Evolutionary conservation across 208 protist genomes (phyloP), one percentile per base, ranked within the genome.

Genomic region (Crithidia thermophila): DNA sequence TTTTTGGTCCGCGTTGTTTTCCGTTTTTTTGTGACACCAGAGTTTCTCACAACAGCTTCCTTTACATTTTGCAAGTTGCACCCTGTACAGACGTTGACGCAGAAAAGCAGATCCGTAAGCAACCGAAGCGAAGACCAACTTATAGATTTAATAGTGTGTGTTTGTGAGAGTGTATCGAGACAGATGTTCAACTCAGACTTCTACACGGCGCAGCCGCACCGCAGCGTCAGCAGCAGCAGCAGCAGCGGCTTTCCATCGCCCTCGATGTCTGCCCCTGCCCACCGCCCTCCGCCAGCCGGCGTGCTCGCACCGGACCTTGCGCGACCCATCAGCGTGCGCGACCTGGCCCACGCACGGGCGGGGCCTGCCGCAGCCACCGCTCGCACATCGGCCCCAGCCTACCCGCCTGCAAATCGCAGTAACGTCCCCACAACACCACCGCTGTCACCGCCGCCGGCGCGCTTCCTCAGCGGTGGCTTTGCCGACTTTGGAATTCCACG

Each of bases 321-420:
- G 13, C 73, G 74, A 4, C 81, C 81, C 4, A 86, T 86, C 58
- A 86, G 81, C 57, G 81, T 86, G 49, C 73, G 74, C 3, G 77
- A 82, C 10, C 50, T 82, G 18, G 78, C 65, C 7, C 73, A 69
- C n/a, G 45, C 59, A 18, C 68, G 52, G 1, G 59, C 37, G n/a
- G n/a, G n/a, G 2, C 52, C 42, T 16, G 47, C 62, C 13, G 62
- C 52, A 18, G 33, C 62, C 8, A 60, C 59, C 27, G 37, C 45
- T 5, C 36, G 16, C 21, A 46, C 56, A 31, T 20, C 34, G 43
- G 40, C 33, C 43, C 34, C 47, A 10, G 18, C 46, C 34, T 25
- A 16, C 4, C 65, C 53, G 25, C 34, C n/a, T 30, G 20, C 42
- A 31, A 53, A 14, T 3, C 51, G 8, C 18, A 30, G 36, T 21